Conservation (phyloP, 306 rosid genomes). For the Prunus persica region DNA sequence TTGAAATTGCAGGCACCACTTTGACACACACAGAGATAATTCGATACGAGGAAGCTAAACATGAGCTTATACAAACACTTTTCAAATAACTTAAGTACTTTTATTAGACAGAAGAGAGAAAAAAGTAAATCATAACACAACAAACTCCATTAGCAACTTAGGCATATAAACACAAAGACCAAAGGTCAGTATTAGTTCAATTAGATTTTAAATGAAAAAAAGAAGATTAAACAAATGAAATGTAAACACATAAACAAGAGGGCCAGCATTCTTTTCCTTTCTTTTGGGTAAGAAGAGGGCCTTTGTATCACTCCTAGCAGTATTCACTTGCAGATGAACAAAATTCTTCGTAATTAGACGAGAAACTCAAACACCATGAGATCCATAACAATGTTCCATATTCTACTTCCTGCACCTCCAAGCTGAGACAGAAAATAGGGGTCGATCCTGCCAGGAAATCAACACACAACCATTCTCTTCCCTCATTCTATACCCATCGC, state of each 20-base stretch:
- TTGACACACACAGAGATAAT: too few species aligned
- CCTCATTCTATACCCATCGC: slow-evolving; percentile 77
- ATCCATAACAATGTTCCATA: neutral
- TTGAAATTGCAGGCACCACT: too few species aligned
- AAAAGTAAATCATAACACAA: too few species aligned
- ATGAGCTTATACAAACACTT: too few species aligned
- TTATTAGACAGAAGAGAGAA: too few species aligned
- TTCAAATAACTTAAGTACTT: too few species aligned
- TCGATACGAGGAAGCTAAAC: too few species aligned
- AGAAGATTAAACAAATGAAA: slow-evolving; percentile 15
- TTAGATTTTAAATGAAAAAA: slow-evolving; percentile 9
- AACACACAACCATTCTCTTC: slow-evolving; percentile 66
- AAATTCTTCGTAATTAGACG: neutral
- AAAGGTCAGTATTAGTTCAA: slow-evolving; percentile 3
- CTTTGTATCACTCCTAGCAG: neutral
- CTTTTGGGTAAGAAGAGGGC: neutral
- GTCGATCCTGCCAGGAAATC: slow-evolving; percentile 80
- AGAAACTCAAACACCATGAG: neutral
- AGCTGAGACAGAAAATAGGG: slow-evolving; percentile 71
- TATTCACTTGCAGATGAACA: neutral
- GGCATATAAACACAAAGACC: neutral
- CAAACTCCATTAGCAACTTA: neutral
- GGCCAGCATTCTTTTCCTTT: neutral
- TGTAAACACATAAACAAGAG: neutral
- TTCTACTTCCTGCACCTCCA: slow-evolving; percentile 79